Percentiles rank a stretch among this genome's conserved stretches.
These are phyloP conservation scores for Kurtzmaniella cleridarum DNA, from an alignment of 805 yeast genomes.

Conservation along the genomic window DNA sequence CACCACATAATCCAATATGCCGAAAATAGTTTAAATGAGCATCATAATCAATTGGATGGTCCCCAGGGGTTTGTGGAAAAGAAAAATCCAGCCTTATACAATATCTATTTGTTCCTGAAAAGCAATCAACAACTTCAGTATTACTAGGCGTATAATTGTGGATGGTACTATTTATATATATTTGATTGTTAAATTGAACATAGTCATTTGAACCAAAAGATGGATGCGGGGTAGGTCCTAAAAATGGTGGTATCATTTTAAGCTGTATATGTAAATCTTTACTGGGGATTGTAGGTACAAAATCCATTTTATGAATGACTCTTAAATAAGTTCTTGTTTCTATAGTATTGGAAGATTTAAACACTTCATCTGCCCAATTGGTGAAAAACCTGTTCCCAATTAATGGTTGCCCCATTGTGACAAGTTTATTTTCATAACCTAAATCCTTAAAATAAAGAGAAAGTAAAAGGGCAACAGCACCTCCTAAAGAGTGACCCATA, in stretches of 20 bases:
- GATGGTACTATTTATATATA: constrained; percentile 30
- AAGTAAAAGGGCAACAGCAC: constrained; percentile 33
- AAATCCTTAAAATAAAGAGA: constrained; percentile 30
- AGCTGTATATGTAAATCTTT: constrained; percentile 3
- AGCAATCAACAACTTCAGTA: constrained; percentile 30
- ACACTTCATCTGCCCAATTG: constrained; percentile 27
- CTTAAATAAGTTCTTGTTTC: constrained; percentile 16
- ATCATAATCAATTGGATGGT: constrained; percentile 16
- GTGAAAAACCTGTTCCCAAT: constrained; percentile 36
- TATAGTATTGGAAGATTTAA: constrained; percentile 22
- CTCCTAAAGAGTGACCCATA: constrained; percentile 37
- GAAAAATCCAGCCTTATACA: constrained; percentile 29
- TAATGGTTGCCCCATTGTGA: constrained; percentile 43
- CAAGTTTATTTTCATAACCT: constrained; percentile 26
- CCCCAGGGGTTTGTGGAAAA: constrained; percentile 7
- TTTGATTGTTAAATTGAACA: constrained; percentile 31
- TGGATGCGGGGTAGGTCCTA: constrained; percentile 6
- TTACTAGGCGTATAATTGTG: constrained; percentile 17
- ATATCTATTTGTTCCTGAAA: constrained; percentile 16
- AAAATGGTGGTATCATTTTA: constrained; percentile 4
- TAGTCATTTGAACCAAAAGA: constrained; percentile 11
- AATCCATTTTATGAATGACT: constrained; percentile 20
- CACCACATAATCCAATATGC: constrained; percentile 29
- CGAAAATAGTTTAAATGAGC: constrained; percentile 36
- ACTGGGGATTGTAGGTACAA: constrained; percentile 26